Evolutionary conservation across 768 basidiomycete genomes (phyloP).

Genomic region (Lactarius tabidus): DNA sequence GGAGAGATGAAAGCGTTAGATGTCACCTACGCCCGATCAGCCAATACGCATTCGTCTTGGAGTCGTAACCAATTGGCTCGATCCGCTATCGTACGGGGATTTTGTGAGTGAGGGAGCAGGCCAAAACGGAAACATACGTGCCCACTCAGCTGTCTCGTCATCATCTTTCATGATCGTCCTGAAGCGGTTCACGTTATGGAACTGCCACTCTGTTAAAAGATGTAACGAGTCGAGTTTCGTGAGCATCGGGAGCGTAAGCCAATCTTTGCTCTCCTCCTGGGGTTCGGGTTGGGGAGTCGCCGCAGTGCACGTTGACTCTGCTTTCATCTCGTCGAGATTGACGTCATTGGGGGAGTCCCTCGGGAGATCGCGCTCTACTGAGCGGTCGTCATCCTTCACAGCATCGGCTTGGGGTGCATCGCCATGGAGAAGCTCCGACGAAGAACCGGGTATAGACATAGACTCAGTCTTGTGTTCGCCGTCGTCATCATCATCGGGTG

Average conservation of each 20-base stretch:
- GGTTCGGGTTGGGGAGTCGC: slow-evolving; percentile 10
- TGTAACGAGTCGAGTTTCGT: slow-evolving; percentile 73
- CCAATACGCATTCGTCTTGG: slow-evolving; percentile 78
- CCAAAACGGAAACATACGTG: slow-evolving; percentile 34
- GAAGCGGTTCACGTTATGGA: slow-evolving; percentile 69
- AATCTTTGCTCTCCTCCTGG: slow-evolving; percentile 50
- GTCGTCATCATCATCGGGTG: slow-evolving; percentile 23
- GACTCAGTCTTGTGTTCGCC: slow-evolving; percentile 25
- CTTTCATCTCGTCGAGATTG: slow-evolving; percentile 9
- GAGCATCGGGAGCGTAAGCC: slow-evolving; percentile 68
- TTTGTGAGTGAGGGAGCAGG: slow-evolving; percentile 6
- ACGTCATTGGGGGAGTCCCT: not conserved
- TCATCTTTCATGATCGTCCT: slow-evolving; percentile 73
- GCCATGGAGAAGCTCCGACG: not conserved
- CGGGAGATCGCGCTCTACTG: not conserved
- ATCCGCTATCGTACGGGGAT: slow-evolving; percentile 52
- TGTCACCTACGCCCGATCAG: slow-evolving; percentile 64
- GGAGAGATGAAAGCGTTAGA: not conserved
- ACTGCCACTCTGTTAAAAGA: slow-evolving; percentile 79
- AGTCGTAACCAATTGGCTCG: slow-evolving; percentile 82
- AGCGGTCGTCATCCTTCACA: not conserved
- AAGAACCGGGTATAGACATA: slow-evolving; percentile 9
- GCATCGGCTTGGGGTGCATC: not conserved
- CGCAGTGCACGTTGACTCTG: slow-evolving; percentile 13
- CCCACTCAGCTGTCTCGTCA: slow-evolving; percentile 77